Evolutionary conservation across 2,329 filamentous ascomycete species (phyloP).

Genomic region (Pyricularia sp.): DNA sequence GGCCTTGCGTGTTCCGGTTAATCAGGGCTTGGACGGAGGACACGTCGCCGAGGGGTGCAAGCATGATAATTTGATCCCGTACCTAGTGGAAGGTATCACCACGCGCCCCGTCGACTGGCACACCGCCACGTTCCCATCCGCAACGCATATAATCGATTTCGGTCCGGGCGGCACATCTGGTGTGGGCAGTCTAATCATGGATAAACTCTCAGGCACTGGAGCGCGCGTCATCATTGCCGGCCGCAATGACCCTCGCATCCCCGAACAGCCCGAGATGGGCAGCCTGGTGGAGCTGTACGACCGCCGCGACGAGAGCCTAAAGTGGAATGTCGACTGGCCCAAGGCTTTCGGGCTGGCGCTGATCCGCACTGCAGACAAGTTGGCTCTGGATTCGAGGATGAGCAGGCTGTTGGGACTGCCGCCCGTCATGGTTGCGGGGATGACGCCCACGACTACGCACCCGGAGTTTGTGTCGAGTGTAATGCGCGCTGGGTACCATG

Average conservation of each 20-base stretch:
- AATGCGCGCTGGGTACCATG: constrained; percentile 87
- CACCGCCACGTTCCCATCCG: constrained; percentile 74
- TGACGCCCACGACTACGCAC: constrained; percentile 81
- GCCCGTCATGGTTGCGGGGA: constrained; percentile 81
- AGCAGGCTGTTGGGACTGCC: constrained; percentile 70
- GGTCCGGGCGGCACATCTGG: constrained; percentile 94
- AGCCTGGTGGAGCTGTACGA: not conserved
- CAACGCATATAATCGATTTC: constrained; percentile 92
- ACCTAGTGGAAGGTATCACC: constrained; percentile 83
- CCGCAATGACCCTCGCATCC: constrained; percentile 58
- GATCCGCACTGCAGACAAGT: not conserved
- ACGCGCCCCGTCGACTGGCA: constrained; percentile 94
- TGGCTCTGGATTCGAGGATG: not conserved
- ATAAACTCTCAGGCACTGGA: constrained; percentile 93
- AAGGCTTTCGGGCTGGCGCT: not conserved
- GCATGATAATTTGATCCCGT: constrained; percentile 48
- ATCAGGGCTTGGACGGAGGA: constrained; percentile 47
- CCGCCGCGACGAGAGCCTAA: not conserved
- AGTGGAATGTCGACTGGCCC: not conserved
- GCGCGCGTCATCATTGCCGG: constrained; percentile 93
- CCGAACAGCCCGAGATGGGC: not conserved
- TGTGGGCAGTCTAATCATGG: constrained; percentile 92
- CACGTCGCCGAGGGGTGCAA: no score
- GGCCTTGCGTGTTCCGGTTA: constrained; percentile 72
- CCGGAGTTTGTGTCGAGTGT: constrained; percentile 87